These are phyloP conservation scores for Arxiozyma telluris DNA, from an alignment of 1,139 yeast genomes.

Conservation along the genomic window DNA sequence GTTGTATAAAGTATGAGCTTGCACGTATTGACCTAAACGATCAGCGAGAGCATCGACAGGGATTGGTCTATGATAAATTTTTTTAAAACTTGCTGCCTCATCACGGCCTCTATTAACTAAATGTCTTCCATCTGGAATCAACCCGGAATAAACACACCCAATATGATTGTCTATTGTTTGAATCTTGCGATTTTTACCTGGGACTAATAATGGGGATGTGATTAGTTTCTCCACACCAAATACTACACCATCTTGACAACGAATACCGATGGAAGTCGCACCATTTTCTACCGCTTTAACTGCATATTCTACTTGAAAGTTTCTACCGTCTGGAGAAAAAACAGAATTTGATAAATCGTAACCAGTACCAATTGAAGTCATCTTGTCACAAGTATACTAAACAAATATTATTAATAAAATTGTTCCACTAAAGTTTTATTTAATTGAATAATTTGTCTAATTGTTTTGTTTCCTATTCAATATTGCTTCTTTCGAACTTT, in stretches of 20 bases:
- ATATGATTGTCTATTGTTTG: constrained; percentile 90
- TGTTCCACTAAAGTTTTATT: neutral
- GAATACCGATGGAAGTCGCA: constrained; percentile 89
- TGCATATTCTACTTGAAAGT: constrained; percentile 97
- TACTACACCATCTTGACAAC: constrained; percentile 86
- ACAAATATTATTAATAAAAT: neutral
- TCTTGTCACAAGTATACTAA: constrained; percentile 2
- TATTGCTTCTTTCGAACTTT: too few relatives aligned
- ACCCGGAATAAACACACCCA: constrained; percentile 91
- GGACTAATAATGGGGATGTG: constrained; percentile 78
- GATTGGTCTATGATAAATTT: constrained; percentile 66
- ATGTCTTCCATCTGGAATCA: constrained; percentile 94
- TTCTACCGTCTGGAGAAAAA: constrained; percentile 84
- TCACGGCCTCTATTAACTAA: constrained; percentile 88
- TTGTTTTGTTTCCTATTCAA: neutral
- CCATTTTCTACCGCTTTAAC: constrained; percentile 96
- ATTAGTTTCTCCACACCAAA: constrained; percentile 93
- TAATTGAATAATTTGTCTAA: too few relatives aligned
- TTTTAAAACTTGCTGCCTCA: constrained; percentile 76
- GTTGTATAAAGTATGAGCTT: constrained; percentile 90
- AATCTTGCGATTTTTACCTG: constrained; percentile 79
- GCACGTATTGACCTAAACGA: constrained; percentile 85
- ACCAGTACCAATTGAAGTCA: constrained; percentile 94
- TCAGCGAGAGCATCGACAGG: constrained; percentile 78
- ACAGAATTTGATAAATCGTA: constrained; percentile 94